Evolutionary conservation across 306 rosid species (phyloP).

Genomic region (Fragaria nilgerrensis): DNA sequence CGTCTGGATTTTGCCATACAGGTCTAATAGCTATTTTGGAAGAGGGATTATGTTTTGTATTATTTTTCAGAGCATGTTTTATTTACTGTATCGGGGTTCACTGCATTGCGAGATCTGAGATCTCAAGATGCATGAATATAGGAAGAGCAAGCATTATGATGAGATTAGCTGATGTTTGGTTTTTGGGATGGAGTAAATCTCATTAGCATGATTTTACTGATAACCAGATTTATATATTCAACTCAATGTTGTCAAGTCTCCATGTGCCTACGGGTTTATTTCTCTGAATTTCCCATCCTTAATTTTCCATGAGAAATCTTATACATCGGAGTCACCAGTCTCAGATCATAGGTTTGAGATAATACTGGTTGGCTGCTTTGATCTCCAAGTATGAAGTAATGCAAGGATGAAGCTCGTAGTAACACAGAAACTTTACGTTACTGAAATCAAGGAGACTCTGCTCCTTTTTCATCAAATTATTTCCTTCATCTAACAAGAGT

Average conservation of each 20-base stretch:
- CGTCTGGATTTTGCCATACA: constrained; percentile 33
- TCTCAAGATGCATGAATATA: constrained; percentile 13
- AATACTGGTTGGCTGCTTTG: background rate
- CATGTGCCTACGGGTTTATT: background rate
- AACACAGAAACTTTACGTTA: background rate
- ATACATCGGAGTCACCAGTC: background rate
- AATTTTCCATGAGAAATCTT: background rate
- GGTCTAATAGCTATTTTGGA: constrained; percentile 37
- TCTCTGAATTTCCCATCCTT: background rate
- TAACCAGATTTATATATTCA: background rate
- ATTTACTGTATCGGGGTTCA: constrained; percentile 14
- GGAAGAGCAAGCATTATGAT: constrained; percentile 16
- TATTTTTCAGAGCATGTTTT: constrained; percentile 13
- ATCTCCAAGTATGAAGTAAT: background rate
- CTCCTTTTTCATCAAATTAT: background rate
- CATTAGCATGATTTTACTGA: background rate
- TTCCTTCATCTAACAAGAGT: background rate
- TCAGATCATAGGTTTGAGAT: background rate
- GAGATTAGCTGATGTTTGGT: background rate
- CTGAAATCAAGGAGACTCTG: background rate
- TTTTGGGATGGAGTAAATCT: background rate
- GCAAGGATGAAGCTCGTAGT: background rate
- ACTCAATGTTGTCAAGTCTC: background rate
- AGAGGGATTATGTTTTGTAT: constrained; percentile 25
- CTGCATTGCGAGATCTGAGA: constrained; percentile 1